Conservation (phyloP, 1,284 basidiomycete genomes). For the Sanghuangporus baumii region DNA sequence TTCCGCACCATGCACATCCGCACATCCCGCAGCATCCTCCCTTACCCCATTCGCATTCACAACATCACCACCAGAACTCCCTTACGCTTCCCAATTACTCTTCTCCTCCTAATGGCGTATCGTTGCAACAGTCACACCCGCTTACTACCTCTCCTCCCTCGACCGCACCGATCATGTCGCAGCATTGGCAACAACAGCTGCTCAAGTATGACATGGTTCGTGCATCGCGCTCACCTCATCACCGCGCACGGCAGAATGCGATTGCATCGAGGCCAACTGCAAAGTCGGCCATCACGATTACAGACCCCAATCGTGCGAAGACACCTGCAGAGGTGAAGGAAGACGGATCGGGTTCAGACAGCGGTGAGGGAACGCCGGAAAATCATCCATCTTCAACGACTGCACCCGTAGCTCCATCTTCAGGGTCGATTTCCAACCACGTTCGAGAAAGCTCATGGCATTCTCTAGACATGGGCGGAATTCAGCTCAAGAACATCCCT, state of each 20-base stretch:
- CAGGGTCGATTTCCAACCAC: constrained; percentile 50
- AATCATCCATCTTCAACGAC: constrained; percentile 72
- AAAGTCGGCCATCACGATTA: constrained; percentile 79
- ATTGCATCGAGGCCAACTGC: constrained; percentile 73
- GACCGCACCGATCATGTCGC: constrained; percentile 54
- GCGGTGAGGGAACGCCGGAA: constrained; percentile 31
- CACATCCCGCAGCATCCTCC: constrained; percentile 47
- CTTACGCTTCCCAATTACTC: constrained; percentile 56
- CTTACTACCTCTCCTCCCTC: constrained; percentile 63
- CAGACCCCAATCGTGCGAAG: constrained; percentile 68
- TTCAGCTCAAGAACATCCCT: constrained; percentile 89
- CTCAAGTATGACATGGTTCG: constrained; percentile 78
- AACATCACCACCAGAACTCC: constrained; percentile 67
- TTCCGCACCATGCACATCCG: constrained; percentile 54
- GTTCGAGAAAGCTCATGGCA: constrained; percentile 78
- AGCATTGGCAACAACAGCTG: constrained; percentile 77
- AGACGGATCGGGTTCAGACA: constrained; percentile 22
- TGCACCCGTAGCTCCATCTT: constrained; percentile 57
- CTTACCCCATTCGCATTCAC: constrained; percentile 56
- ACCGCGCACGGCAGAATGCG: constrained; percentile 73
- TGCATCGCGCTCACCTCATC: constrained; percentile 70
- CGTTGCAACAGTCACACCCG: constrained; percentile 44
- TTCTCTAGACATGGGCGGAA: constrained; percentile 94
- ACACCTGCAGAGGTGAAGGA: constrained; percentile 34
- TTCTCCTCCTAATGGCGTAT: constrained; percentile 59